These are phyloP conservation scores for Aspergillus hiratsukae DNA, from an alignment of 2,329 filamentous ascomycete species.

Conservation along the genomic window DNA sequence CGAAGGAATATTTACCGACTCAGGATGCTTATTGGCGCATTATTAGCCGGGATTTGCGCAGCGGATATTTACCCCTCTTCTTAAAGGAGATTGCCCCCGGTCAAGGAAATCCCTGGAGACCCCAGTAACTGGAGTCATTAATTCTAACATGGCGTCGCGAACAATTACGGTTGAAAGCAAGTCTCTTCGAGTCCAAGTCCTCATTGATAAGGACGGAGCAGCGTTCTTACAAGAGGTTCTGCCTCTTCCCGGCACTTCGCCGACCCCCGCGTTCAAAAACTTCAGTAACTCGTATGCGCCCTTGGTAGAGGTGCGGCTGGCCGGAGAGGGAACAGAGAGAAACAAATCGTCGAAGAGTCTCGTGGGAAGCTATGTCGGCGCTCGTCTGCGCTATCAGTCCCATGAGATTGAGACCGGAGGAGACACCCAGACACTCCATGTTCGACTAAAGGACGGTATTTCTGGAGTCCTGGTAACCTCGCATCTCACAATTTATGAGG, in stretches of 20 bases:
- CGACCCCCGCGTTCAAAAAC: conserved; percentile 1
- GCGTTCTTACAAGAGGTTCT: conserved; percentile 4
- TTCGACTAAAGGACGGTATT: conserved; percentile 13
- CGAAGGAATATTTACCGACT: background rate
- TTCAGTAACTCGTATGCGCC: conserved; percentile 8
- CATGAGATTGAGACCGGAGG: conserved; percentile 6
- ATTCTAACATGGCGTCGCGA: background rate
- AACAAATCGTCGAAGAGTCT: conserved; percentile 24
- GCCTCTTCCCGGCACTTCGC: background rate
- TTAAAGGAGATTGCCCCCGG: background rate
- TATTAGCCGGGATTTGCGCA: background rate
- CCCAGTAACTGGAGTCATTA: background rate
- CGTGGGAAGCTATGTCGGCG: conserved; percentile 18
- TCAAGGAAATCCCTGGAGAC: background rate
- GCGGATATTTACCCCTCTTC: background rate
- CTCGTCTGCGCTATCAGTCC: conserved; percentile 19
- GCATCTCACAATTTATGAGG: conserved; percentile 18
- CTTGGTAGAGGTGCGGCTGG: conserved; percentile 19
- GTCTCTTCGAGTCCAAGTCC: conserved; percentile 1
- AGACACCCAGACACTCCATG: conserved; percentile 9
- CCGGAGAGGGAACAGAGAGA: conserved; percentile 20
- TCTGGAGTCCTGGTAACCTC: conserved; percentile 14
- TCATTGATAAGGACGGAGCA: conserved; percentile 4
- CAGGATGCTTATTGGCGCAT: background rate
- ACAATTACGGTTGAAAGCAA: conserved; percentile 4